Evolutionary conservation across 768 basidiomycete species (phyloP), one percentile per base, ranked within the genome.

Genomic region (Amylocystis lapponica): DNA sequence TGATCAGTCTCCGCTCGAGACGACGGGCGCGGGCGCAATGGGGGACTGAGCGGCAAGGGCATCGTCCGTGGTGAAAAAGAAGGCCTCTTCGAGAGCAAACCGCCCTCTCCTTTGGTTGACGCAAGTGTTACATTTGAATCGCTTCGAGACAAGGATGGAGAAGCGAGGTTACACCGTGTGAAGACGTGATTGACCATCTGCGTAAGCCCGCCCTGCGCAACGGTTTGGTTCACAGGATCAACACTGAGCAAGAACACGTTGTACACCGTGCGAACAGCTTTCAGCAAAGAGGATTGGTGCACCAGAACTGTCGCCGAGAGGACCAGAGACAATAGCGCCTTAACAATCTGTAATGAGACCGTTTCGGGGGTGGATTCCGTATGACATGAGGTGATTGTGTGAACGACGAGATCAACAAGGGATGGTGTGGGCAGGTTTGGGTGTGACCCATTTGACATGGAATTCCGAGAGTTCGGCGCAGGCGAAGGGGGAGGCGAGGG

Each of bases 121-220:
- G 50, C 30, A 2, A 58, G 47, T 4, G 55, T 51, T 0, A 52
- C 32, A 9, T 41, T 47, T 9, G 59, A 58, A 6, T 58, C 53
- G 29, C 44, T 52, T 6, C 45, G 48, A 17, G 54, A 46, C 5
- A 51, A 26, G 11, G 47, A 38, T 3, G 45, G 34, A 10, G 32
- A 22, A 8, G 46, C 51, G 5, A 71, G 55, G 59, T 72, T 73
- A 56, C 89, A 90, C 17, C 96, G 78, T 12, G 85, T 76, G 61
- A 99, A 98, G 44, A 98, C 82, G 56, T 97, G 94, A 55, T 96
- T 87, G 3, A 98, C 93, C 83, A 99, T 98, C 63, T 99, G 96
- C 0, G 92, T 93, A 14, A 99, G 76, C 14, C 94, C 92, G 16
- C 95, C 96, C 64, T 99, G 96, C 14, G 96, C 96, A 27, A 99